These are phyloP conservation scores for Lasiodiplodia sp. DNA, from an alignment of 2,329 filamentous ascomycete genomes.

Conservation along the genomic window DNA sequence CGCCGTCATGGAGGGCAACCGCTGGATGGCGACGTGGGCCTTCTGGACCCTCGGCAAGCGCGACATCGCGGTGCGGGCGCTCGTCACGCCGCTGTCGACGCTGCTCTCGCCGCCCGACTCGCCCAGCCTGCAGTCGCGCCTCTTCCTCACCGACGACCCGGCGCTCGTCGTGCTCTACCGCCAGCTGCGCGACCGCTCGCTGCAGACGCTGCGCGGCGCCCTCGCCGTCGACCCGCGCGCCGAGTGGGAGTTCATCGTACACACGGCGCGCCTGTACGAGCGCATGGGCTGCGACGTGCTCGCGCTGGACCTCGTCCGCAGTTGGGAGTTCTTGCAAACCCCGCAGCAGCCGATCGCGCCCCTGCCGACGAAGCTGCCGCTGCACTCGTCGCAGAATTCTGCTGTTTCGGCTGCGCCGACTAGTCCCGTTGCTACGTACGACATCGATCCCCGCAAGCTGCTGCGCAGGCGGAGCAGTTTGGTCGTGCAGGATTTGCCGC, in stretches of 20 bases:
- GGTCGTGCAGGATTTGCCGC: conserved; percentile 77
- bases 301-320: conserved; percentile 82
- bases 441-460: conserved; percentile 69
- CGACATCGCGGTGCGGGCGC: conserved; percentile 81
- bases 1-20: conserved; percentile 81
- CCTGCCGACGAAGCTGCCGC: conserved; percentile 32
- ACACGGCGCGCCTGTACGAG: conserved; percentile 83
- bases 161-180: conserved; percentile 86
- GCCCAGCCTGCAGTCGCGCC: conserved; percentile 74
- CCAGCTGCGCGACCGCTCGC: conserved; percentile 79
- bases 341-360: conserved; percentile 34
- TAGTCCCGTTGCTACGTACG: conserved; percentile 40
- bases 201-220: conserved; percentile 85
- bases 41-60: conserved; percentile 88
- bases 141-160: conserved; percentile 90
- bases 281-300: conserved; percentile 94
- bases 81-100: conserved; percentile 79
- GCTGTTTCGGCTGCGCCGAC: conserved; percentile 34
- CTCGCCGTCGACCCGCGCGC: conserved; percentile 78
- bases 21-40: conserved; percentile 95
- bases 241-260: conserved; percentile 89
- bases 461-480: conserved; percentile 76
- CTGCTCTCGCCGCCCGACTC: conserved; percentile 73
- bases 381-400: conserved; percentile 14
- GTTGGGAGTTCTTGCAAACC: conserved; percentile 75